Evolutionary conservation across 2,329 filamentous ascomycete genomes (phyloP).

Genomic region (Calonectria pseudoreteaudii): DNA sequence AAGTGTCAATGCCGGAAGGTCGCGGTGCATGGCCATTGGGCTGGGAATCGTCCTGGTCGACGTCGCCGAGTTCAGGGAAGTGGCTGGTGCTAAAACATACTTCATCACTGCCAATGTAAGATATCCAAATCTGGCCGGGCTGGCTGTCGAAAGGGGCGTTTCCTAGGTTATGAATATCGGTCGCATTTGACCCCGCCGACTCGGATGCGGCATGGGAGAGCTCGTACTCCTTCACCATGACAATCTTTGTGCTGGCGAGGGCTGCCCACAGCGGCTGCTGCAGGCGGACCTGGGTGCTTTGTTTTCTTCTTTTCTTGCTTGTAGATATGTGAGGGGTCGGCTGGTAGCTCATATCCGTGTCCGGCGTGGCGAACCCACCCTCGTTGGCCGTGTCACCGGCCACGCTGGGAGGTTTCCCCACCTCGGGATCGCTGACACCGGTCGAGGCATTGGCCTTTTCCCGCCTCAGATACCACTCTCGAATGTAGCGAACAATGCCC

Average conservation of each 20-base stretch:
- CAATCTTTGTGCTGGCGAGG: conserved; percentile 94
- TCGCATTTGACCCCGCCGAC: conserved; percentile 79
- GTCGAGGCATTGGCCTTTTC: conserved; percentile 66
- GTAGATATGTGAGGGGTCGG: conserved; percentile 60
- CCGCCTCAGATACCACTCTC: conserved; percentile 74
- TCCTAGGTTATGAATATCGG: conserved; percentile 81
- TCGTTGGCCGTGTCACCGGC: conserved; percentile 43
- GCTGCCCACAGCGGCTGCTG: conserved; percentile 95
- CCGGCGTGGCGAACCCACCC: conserved; percentile 62
- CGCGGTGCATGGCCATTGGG: conserved; percentile 47
- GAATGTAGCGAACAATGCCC: conserved; percentile 77
- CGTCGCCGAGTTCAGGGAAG: conserved; percentile 63
- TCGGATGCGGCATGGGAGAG: conserved; percentile 82
- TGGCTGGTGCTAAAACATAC: conserved; percentile 81
- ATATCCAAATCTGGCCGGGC: conserved; percentile 82
- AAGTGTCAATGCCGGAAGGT: conserved; percentile 69
- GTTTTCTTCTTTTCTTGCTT: conserved; percentile 88
- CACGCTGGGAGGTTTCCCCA: conserved; percentile 62
- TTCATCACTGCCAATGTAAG: conserved; percentile 82
- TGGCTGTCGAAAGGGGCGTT: conserved; percentile 79
- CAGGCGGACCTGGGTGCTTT: conserved; percentile 89
- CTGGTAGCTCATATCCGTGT: conserved; percentile 58
- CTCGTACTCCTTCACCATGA: conserved; percentile 91
- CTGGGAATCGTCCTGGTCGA: conserved; percentile 48
- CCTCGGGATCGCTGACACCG: conserved; percentile 71